Percentiles rank a stretch among this genome's conserved stretches.
Conservation (phyloP, 2,329 filamentous ascomycete genomes). For the Pyrenochaeta sp. region DNA sequence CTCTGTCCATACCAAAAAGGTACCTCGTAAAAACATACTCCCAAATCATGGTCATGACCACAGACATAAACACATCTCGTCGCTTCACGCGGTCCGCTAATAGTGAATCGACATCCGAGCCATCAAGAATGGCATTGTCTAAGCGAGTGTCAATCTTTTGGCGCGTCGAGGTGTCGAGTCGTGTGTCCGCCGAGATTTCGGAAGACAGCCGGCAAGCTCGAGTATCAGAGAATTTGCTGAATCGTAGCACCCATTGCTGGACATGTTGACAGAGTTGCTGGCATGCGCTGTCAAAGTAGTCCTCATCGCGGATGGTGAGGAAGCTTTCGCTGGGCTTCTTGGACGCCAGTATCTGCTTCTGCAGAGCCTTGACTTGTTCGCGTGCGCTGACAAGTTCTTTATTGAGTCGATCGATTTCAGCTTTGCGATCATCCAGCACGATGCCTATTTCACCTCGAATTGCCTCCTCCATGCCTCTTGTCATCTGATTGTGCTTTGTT, state of each 20-base stretch:
- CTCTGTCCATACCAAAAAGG: conserved; percentile 97
- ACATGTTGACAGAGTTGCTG: conserved; percentile 95
- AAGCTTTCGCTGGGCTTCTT: conserved; percentile 72
- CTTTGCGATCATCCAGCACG: conserved; percentile 81
- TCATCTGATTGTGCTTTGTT: conserved; percentile 68
- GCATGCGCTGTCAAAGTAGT: conserved; percentile 94
- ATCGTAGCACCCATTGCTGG: conserved; percentile 96
- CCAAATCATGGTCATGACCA: conserved; percentile 99
- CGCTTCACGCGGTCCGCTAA: conserved; percentile 87
- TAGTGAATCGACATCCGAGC: conserved; percentile 88
- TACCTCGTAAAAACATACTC: conserved; percentile 98
- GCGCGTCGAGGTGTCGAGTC: conserved; percentile 43
- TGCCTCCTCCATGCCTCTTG: conserved; percentile 68
- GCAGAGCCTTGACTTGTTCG: conserved; percentile 67
- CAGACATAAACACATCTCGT: conserved; percentile 96
- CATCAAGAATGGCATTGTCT: conserved; percentile 93
- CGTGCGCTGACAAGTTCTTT: conserved; percentile 77
- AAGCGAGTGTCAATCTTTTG: conserved; percentile 94
- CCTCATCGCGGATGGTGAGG: conserved; percentile 83
- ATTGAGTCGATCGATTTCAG: conserved; percentile 80
- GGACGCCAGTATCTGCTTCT: conserved; percentile 67
- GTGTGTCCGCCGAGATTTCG: conserved; percentile 75
- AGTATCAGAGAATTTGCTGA: conserved; percentile 97
- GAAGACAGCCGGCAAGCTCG: conserved; percentile 82
- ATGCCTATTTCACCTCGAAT: conserved; percentile 69